Evolutionary conservation across 2,329 filamentous ascomycete genomes (phyloP).

Genomic region (Fusarium chlamydosporum): DNA sequence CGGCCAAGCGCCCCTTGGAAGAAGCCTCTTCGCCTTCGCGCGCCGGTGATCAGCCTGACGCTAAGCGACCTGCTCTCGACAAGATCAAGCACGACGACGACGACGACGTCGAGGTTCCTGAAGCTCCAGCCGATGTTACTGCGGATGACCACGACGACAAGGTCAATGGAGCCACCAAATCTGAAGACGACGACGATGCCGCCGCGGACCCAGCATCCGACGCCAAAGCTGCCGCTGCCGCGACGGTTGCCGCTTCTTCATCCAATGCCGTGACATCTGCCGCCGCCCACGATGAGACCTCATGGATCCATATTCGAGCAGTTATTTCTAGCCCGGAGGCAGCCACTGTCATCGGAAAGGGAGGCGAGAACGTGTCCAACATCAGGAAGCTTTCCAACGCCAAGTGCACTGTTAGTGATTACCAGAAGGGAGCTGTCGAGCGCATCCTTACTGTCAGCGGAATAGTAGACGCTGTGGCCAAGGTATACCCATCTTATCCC

Average conservation of each 20-base stretch:
- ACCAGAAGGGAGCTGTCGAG: slow-evolving; percentile 95
- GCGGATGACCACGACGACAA: slow-evolving; percentile 63
- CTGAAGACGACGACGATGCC: slow-evolving; percentile 49
- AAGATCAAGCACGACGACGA: slow-evolving; percentile 82
- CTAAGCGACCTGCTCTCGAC: slow-evolving; percentile 95
- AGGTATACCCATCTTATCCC: slow-evolving; percentile 70
- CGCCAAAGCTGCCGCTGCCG: slow-evolving; percentile 57
- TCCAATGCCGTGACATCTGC: slow-evolving; percentile 61
- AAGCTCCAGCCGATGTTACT: slow-evolving; percentile 54
- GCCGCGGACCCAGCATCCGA: slow-evolving; percentile 56
- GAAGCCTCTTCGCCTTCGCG: slow-evolving; percentile 95
- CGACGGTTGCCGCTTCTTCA: slow-evolving; percentile 57
- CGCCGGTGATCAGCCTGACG: slow-evolving; percentile 92
- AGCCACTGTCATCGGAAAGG: slow-evolving; percentile 98
- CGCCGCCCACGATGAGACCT: slow-evolving; percentile 85
- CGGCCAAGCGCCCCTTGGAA: slow-evolving; percentile 92
- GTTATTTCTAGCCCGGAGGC: slow-evolving; percentile 98
- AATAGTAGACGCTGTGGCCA: slow-evolving; percentile 94
- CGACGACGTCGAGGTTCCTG: slow-evolving; percentile 65
- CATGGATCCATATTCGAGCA: slow-evolving; percentile 96
- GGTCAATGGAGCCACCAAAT: slow-evolving; percentile 64
- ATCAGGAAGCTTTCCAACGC: slow-evolving; percentile 95
- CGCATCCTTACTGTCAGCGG: slow-evolving; percentile 98
- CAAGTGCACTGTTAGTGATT: slow-evolving; percentile 99
- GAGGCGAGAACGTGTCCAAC: slow-evolving; percentile 97